Conservation (phyloP, 208 protist genomes). For the Balamuthia mandrillaris region DNA sequence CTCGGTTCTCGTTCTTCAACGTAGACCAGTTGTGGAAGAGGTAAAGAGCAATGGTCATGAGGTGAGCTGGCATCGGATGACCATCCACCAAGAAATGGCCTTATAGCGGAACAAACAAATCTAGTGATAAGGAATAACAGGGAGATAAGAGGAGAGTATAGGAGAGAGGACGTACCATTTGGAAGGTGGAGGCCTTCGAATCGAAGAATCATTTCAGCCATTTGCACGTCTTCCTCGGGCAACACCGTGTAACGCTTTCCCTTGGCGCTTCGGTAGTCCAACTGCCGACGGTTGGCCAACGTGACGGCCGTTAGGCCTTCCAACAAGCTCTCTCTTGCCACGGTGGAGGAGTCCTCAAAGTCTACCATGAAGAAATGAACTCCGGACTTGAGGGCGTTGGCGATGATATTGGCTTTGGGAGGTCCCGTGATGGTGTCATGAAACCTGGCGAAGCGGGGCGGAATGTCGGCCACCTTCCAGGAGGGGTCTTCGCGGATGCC, state of each 20-base stretch:
- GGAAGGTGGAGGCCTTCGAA: slow-evolving; percentile 17
- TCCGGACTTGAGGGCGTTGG: neutral
- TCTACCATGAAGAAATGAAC: slow-evolving; percentile 35
- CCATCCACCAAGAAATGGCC: slow-evolving; percentile 18
- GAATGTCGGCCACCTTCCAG: neutral
- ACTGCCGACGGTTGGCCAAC: neutral
- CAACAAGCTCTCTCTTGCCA: neutral
- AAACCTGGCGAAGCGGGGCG: neutral
- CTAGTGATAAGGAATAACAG: no score
- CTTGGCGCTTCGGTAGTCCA: neutral
- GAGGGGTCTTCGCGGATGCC: neutral
- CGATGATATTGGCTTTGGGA: neutral
- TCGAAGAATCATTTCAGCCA: slow-evolving; percentile 14
- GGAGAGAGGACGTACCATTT: no score
- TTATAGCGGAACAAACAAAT: no score
- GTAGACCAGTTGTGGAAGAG: slow-evolving; percentile 21
- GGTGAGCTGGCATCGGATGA: slow-evolving; percentile 16
- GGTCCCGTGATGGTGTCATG: slow-evolving; percentile 30
- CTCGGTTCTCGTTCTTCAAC: neutral
- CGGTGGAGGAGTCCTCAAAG: slow-evolving; percentile 35
- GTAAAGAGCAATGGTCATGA: slow-evolving; percentile 30
- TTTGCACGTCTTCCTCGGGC: neutral
- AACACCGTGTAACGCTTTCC: neutral
- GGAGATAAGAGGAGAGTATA: no score
- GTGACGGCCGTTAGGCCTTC: neutral